Base-by-base conservation (phyloP, 768 basidiomycete species). In the Brasilioporus rufonigricans region DNA sequence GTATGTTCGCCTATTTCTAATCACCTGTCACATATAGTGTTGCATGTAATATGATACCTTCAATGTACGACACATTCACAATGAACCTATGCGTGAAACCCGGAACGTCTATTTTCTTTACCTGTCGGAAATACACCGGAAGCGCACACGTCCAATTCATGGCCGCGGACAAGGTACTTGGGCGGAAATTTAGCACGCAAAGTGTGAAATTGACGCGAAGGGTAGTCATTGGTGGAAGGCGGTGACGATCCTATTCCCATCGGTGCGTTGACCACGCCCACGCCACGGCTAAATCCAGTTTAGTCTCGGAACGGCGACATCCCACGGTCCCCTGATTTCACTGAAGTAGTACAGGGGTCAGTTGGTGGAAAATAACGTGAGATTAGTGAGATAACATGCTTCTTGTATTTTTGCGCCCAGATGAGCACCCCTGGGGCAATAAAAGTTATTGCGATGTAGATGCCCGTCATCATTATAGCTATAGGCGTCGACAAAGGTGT, bases 261-360 rank as follows among this genome's bases (percentile, higher is more conserved):
- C 62, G 52, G 58, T 62, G 54, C 48, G 53, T 50, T 53, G 53
- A 47, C 63, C 70, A 69, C 65, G 65, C 62, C 48, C 38, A 47
- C 44, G 46, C n/a, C 53, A 54, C 36, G 46, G 55, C 54, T 58
- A 67, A 56, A 55, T 61, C 65, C 70, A 81, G 65, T 83, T 82
- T 44, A 86, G 73, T 71, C 82, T 83, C 33, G 91, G 91, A 60
- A 86, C 80, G 27, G 91, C 91, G 26, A 89, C 88, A 68, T 94
- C 92, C 92, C 92, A 94, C 58, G 91, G 88, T 10, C 92, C 92
- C 56, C 89, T 82, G 68, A 94, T 87, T 73, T 92, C 90, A 70
- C 91, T 93, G 65, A n/a, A 50, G 61, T 53, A 48, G 21, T n/a
- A 52, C 47, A 41, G 49, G 53, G 38, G 55, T 59, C 52, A 57